Base-by-base conservation (phyloP, 202 grass and related monocot species). In the Bolboschoenoplectus hybrid region DNA sequence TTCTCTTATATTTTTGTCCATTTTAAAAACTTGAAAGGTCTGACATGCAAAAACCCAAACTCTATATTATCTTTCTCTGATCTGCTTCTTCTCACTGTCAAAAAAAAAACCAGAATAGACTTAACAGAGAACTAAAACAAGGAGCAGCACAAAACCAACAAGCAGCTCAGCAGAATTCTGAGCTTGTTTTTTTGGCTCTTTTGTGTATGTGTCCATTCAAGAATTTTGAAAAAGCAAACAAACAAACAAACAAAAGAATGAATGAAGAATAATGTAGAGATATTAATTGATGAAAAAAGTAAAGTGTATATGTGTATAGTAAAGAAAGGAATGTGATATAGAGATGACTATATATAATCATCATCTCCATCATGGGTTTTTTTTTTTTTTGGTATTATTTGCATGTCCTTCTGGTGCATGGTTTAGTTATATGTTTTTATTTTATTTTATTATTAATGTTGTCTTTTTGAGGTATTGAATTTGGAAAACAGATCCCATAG, bases 61-160 rank as follows among this genome's bases (percentile, higher is more conserved):
- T 26, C 26, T 26, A 26, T 26, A 26, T 26, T 26, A 26, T 26
- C 6, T 44, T 13, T 64, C 56, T 81, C 44, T 83, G 56, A 67
- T 61, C 43, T 51, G 32, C 44, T 49, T 64, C 44, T 69, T n/a
- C 61, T 67, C 14, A 83, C 61, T 51, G 19, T 82, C 35, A 1
- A 78, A 57, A 4, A 56, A 5, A 19, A 16, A 61, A 3, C 1
- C 74, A 83, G 63, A 83, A 69, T 83, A 68, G 63, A 70, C 63
- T 26, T 69, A 83, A 53, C 81, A 78, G 44, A 83, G 44, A 83
- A 63, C 81, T 68, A 69, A 83, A 53, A 69, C 63, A 83, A 82
- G 61, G 13, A 67, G 81, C 46, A 83, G 81, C 46, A 83, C 10
- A 67, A 55, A 47, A 49, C 63, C 63, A 53, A 83, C 81, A 83